These are phyloP conservation scores for Gastrodia elata DNA, from an alignment of 106 monocot species.

Conservation along the genomic window DNA sequence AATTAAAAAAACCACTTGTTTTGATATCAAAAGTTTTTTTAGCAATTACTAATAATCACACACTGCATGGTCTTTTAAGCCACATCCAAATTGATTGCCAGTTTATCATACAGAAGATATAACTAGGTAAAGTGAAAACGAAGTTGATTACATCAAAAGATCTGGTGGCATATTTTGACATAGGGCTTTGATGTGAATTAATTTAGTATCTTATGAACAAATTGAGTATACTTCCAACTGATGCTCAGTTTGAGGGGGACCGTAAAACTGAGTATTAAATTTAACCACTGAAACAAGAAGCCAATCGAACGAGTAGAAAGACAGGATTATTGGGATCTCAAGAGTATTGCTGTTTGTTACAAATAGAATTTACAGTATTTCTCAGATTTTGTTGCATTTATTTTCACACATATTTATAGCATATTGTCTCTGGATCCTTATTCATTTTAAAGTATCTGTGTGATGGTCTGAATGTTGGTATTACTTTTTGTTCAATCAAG, in stretches of 20 bases:
- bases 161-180: not conserved
- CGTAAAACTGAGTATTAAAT: not conserved
- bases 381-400: not conserved
- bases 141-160: not conserved
- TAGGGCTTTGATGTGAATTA: not conserved
- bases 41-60: not conserved
- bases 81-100: not conserved
- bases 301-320: not conserved
- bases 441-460: not conserved
- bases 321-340: not conserved
- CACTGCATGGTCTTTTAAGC: not conserved
- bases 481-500: not conserved
- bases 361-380: not conserved
- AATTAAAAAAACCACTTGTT: no score
- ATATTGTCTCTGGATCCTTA: conserved; percentile 1
- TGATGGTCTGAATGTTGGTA: not conserved
- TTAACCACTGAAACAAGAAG: no score
- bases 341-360: not conserved
- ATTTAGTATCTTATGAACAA: not conserved
- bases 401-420: not conserved
- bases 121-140: not conserved
- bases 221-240: not conserved
- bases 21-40: not conserved
- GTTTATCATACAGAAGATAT: not conserved
- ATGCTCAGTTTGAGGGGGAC: not conserved